phyloP scores from a whole-genome alignment of 2,329 filamentous ascomycete species.

The Hortaea sp. region DNA sequence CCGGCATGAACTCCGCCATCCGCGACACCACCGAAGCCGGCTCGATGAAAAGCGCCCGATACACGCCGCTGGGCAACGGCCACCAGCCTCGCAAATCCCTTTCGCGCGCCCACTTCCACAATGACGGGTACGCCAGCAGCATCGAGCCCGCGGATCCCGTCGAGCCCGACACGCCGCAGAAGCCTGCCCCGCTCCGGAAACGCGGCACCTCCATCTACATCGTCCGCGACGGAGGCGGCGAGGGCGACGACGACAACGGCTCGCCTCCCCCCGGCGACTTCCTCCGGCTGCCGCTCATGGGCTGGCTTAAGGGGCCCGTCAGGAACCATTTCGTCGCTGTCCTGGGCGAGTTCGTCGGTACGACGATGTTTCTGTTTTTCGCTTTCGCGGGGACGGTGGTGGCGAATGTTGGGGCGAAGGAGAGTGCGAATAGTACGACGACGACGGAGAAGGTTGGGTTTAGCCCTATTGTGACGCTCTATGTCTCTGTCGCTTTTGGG shows the following conservation, averaged over 20 bases:
- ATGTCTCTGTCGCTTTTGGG: conserved; percentile 26
- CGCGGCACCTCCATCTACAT: conserved; percentile 2
- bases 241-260: not conserved
- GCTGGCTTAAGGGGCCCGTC: not conserved
- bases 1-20: not conserved
- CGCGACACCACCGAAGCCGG: not conserved
- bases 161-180: not conserved
- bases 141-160: not conserved
- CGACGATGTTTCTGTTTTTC: conserved; percentile 26
- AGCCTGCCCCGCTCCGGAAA: not conserved
- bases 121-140: not conserved
- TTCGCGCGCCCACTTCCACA: not conserved
- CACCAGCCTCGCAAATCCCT: not conserved
- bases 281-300: not conserved
- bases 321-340: conserved; percentile 17
- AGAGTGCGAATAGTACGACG: not conserved
- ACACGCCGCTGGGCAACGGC: not conserved
- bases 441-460: not conserved
- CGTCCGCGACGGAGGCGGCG: not conserved
- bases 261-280: not conserved
- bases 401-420: conserved; percentile 8
- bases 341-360: conserved; percentile 25
- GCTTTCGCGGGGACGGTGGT: conserved; percentile 21
- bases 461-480: conserved; percentile 7
- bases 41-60: not conserved